phyloP scores from a whole-genome alignment of 2,329 filamentous ascomycete genomes.

The Zasmidium cellare region DNA sequence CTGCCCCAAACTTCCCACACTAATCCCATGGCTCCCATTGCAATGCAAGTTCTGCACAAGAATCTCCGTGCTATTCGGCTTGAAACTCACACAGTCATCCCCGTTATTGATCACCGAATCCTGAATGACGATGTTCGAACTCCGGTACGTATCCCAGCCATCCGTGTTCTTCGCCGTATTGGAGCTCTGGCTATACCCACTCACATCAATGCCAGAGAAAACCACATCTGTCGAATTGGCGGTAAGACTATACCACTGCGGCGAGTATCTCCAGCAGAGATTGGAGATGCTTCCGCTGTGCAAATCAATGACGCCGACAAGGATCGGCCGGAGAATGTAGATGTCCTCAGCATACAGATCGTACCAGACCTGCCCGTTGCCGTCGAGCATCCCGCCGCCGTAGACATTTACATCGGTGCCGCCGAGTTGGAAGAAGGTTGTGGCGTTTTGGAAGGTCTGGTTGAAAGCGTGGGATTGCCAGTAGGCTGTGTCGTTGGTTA shows the following conservation, averaged over 20 bases:
- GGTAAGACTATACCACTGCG: conserved; percentile 65
- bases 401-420: conserved; percentile 68
- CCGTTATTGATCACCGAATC: conserved; percentile 65
- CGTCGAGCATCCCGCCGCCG: conserved; percentile 63
- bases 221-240: conserved; percentile 66
- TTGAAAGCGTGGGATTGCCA: conserved; percentile 67
- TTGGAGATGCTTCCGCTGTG: conserved; percentile 60
- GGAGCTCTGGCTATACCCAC: conserved; percentile 53
- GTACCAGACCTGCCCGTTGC: conserved; percentile 66
- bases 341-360: conserved; percentile 60
- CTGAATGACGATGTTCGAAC: conserved; percentile 63
- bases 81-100: conserved; percentile 73
- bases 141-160: conserved; percentile 58
- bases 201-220: conserved; percentile 63
- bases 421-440: conserved; percentile 67
- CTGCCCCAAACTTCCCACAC: conserved; percentile 70
- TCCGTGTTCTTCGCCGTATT: conserved; percentile 63
- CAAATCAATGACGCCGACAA: conserved; percentile 59
- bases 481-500: conserved; percentile 67
- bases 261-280: conserved; percentile 61
- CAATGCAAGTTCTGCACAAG: conserved; percentile 67
- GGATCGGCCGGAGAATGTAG: conserved; percentile 59
- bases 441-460: conserved; percentile 65
- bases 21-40: conserved; percentile 71
- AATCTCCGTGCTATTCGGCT: conserved; percentile 70